Base-by-base conservation (phyloP, 148 eudicot species). In the Arbutus unedo region DNA sequence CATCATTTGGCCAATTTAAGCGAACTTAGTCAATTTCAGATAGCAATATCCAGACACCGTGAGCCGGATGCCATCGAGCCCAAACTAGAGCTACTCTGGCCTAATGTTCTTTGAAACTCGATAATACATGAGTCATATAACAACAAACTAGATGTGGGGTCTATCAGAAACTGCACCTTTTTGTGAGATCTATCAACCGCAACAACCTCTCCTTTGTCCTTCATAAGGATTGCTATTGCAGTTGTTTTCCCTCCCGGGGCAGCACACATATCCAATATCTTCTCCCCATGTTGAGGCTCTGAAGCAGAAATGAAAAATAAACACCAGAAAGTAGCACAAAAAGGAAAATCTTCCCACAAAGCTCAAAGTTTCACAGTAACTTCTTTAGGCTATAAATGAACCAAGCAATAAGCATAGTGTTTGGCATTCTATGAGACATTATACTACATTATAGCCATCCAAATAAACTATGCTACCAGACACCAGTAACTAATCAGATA, bases 161-260 rank as follows among this genome's bases (percentile, higher is more conserved):
- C 16, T 55, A 48, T 80, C 76, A 83, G 81, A 85, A 83, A 74
- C 48, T 87, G 84, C 81, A 94, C 97, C 92, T 96, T 96, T 84
- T 96, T 96, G 85, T 96, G 99, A 56, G 99, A 96, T 84, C 99
- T 85, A 87, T 96, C 99, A 51, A 86, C 90, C 13, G 99, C 99
- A 87, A 96, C 83, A 55, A 96, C 91, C 82, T 89, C 92, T 74
- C 98, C 99, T 78, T 91, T 89, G 87, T 94, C 98, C 86, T 89
- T 88, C 99, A 96, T 94, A 60, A 93, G 97, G 86, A 93, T 91
- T 31, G 99, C 99, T 77, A 96, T 91, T 16, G 97, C 99, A 64
- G 99, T 96, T n/a, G 99, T 94, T 89, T 96, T 94, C 81, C 99
- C 98, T 71, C 99, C 99, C 8, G 98, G 99, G 67, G 99, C 99